A percentile compares a stretch with the other conserved stretches of the same genome.
phyloP scores from a whole-genome alignment of 306 rosid species.

The Gleditsia sinensis region DNA sequence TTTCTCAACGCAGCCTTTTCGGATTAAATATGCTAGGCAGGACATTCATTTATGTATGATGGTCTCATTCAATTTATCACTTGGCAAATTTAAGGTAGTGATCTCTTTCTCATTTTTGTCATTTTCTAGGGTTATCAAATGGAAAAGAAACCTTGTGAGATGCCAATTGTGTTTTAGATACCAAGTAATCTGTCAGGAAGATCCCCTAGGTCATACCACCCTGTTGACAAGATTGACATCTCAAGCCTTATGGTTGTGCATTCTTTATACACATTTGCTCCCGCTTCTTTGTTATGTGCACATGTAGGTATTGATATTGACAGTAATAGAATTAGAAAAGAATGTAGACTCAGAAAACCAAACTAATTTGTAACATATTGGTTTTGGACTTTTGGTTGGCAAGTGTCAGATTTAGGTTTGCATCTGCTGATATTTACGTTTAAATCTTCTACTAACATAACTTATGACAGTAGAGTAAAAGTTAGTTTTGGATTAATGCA shows the following conservation, averaged over 20 bases:
- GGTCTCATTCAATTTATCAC: slow-evolving; percentile 75
- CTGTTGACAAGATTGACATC: slow-evolving; percentile 19
- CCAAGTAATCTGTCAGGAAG: slow-evolving; percentile 14
- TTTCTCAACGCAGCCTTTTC: slow-evolving; percentile 89
- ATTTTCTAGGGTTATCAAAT: not conserved
- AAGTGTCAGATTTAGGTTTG: slow-evolving; percentile 1
- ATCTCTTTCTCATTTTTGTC: slow-evolving; percentile 29
- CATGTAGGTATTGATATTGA: not conserved
- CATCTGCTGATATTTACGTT: not conserved
- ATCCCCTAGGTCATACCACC: not conserved
- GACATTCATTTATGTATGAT: slow-evolving; percentile 80
- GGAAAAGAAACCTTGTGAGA: slow-evolving; percentile 2
- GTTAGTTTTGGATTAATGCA: not conserved
- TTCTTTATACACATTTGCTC: slow-evolving; percentile 5
- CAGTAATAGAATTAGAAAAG: not conserved
- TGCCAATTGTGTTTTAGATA: slow-evolving; percentile 11
- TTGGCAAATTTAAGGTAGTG: slow-evolving; percentile 61
- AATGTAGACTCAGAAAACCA: not conserved
- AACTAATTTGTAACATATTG: too few species aligned
- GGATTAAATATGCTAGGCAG: slow-evolving; percentile 86
- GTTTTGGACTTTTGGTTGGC: not conserved
- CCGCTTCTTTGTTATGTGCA: not conserved
- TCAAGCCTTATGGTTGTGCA: not conserved
- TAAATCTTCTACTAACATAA: not conserved
- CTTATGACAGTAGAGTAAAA: not conserved